A percentile compares a stretch with the other conserved stretches of the same genome.
These are phyloP conservation scores for Penicillium sclerotiorum DNA, from an alignment of 2,329 filamentous ascomycete species.

Conservation along the genomic window DNA sequence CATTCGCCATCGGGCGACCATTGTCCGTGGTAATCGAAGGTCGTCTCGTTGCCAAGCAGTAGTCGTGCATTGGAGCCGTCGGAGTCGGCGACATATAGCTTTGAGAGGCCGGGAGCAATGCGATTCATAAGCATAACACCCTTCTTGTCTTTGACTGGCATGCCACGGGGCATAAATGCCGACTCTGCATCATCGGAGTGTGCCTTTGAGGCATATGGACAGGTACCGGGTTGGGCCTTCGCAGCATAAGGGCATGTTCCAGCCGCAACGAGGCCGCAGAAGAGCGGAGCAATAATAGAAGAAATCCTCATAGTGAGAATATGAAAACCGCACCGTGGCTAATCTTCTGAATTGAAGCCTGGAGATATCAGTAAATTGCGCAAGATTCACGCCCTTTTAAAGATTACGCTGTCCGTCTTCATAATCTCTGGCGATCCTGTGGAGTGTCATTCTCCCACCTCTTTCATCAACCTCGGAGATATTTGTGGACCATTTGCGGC, in stretches of 20 bases:
- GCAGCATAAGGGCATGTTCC: not conserved
- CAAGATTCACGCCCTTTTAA: not conserved
- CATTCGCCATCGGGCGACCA: not conserved
- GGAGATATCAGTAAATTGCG: not conserved
- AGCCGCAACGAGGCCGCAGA: not conserved
- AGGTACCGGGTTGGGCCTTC: not conserved
- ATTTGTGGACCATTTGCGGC: not conserved
- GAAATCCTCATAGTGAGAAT: not conserved
- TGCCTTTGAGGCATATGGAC: not conserved
- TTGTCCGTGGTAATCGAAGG: not conserved
- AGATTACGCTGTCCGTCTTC: not conserved
- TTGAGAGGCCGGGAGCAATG: conserved; percentile 3
- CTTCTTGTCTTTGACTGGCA: not conserved
- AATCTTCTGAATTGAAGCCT: not conserved
- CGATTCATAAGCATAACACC: conserved; percentile 8
- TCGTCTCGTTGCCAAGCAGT: conserved; percentile 1
- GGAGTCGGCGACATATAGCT: conserved; percentile 1
- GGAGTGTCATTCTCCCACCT: not conserved
- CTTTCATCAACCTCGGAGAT: not conserved
- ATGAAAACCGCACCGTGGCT: not conserved
- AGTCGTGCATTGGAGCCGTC: conserved; percentile 4
- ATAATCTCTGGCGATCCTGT: not conserved
- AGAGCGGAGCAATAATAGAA: not conserved
- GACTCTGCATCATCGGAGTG: not conserved
- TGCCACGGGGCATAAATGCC: not conserved